Base-by-base conservation (phyloP, 139 green algal species). In the Pseudopediastrum boryanum region DNA sequence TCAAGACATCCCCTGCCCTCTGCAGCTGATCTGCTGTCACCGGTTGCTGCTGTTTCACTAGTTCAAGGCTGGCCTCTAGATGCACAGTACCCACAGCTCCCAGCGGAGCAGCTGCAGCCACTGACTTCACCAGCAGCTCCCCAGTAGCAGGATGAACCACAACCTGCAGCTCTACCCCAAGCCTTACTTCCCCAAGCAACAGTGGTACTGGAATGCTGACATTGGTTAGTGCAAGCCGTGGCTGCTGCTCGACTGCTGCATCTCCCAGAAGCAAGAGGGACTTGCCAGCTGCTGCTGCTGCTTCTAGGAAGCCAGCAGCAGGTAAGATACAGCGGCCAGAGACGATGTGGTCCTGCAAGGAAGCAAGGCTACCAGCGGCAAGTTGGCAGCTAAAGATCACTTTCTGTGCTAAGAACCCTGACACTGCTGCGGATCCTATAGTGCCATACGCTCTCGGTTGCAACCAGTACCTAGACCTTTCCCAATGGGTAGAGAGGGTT, bases 281-380 rank as follows among this genome's bases (percentile, higher is more conserved):
- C 10, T n/a, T 33, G 10, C 29, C 44, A 41, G 74, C 59, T 21
- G 48, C 61, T 39, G 46, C n/a, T 27, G 74, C 74, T 27, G 74
- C 54, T 44, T 92, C 87, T 16, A 95, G 70, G 62, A 94, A 90
- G 31, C 78, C 88, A 1, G 92, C 90, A 2, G 90, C 93, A 10
- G 93, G 93, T 61, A 96, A 73, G 10, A 82, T 51, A 70, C 76
- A 39, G 1, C 43, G 61, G 19, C 85, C 85, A 31, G 54, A 81
- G 2, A 94, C 90, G 0, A 83, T 19, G 61, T 97, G 92, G 46
- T 97, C 83, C 16, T 68, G 78, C 27, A 96, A 61, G 44, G 83
- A 89, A 0, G 80, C 72, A 16, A 93, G 63, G 1, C 27, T 38
- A 1, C n/a, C n/a, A n/a, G n/a, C n/a, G n/a, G n/a, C n/a, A n/a